Base-by-base conservation (phyloP, 768 basidiomycete species). In the Phaeotremella skinneri region DNA sequence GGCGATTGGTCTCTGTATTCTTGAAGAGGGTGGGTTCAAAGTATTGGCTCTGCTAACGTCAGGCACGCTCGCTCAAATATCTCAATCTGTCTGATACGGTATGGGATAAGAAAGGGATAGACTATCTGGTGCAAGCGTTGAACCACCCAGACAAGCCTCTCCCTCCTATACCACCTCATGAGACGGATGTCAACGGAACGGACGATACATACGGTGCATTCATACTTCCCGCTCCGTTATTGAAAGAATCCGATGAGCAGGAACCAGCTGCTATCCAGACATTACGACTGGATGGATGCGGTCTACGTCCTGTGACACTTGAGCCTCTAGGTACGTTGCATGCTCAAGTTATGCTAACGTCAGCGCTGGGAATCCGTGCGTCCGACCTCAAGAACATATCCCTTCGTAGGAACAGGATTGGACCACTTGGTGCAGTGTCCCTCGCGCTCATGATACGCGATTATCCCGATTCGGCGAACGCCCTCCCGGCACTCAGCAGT, bases 391-490 rank as follows among this genome's bases (percentile, higher is more conserved):
- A 85, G 58, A 91, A 99, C 70, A 86, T 99, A 49, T 94, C 91
- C 3, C 79, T 99, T 23, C 85, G 94, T 16, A 83, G 90, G 47
- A 98, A 99, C 77, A 84, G 84, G 42, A 96, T 98, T 68, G 85
- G 82, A 31, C 82, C 86, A 0, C 83, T 88, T 0, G 91, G 92
- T 31, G 91, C 88, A 6, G 91, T 98, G 4, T 89, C 91, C 0
- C 81, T 98, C 13, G 92, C 94, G 0, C 82, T 96, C 52, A 93
- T 99, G 90, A 92, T 97, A 62, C 85, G 89, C 52, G 94, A 99
- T 76, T 98, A 97, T 72, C 90, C 91, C 2, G 91, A 96, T 64
- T 81, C 87, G 42, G 83, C 64, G 17, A 77, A 79, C 1, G 57
- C 66, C 13, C 56, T 74, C 20, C 66, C 72, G 27, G 58, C 69